Base-by-base conservation (phyloP, 2,329 filamentous ascomycete species). In the Sphaerulina musiva region DNA sequence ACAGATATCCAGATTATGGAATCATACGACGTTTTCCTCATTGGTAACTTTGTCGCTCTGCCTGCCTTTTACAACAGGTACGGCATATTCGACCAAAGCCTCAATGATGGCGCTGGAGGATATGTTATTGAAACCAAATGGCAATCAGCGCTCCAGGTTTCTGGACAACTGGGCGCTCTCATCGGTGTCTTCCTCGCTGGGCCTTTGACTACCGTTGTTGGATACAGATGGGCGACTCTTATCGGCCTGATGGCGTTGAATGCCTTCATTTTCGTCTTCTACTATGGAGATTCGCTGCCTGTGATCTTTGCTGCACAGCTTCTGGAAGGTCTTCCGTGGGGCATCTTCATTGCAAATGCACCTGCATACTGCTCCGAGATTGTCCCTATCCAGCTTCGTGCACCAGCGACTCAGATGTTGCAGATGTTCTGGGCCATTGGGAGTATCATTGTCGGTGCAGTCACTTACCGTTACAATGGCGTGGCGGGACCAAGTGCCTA, bases 391-490 rank as follows among this genome's bases (percentile, higher is more conserved):
- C 71, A 71, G 63, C 69, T 85, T 51, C 70, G 81, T 66, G 81
- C 77, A 50, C 77, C 80, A 17, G 76, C 75, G 4, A 84, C 81
- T 2, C 78, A 80, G 69, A 84, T 80, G 76, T 62, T 84, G 68
- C 81, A 84, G 70, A 83, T 84, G 80, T 81, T 80, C 72, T 84
- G 81, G 81, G 78, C 80, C 14, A 79, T 84, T 64, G 81, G 81
- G 26, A 68, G 70, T 36, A 84, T 84, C 65, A 81, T 84, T 54
- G 81, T 84, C 23, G 78, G 74, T 32, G 80, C 70, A 55, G 74
- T 80, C 56, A 79, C 78, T 48, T 84, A 80, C 66, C 64, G 68
- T 46, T 82, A 81, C 71, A 73, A 81, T 58, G 65, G 62, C 41
- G 63, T 57, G 44, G 0, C 54, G 12, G 54, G 67, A 58, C 26